A percentile compares a stretch with the other conserved stretches of the same genome.
Evolutionary conservation across 305 asterid species (phyloP).

Genomic region (Rubia balearica): DNA sequence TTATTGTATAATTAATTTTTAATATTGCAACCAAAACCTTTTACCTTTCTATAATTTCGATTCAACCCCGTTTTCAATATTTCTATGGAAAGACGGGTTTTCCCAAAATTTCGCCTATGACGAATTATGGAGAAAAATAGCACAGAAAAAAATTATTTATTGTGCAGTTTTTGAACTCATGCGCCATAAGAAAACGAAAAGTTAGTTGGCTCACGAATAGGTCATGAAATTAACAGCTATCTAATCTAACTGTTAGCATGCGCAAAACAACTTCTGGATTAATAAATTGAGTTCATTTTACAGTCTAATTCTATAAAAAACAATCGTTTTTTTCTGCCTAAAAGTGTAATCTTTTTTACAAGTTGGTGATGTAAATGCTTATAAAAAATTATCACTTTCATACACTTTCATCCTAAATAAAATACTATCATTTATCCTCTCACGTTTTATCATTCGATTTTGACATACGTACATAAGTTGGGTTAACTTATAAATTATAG

Average conservation of each 20-base stretch:
- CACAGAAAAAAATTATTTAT: no score
- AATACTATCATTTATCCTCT: not conserved
- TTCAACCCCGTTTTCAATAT: no score
- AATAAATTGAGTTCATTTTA: not conserved
- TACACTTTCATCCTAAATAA: not conserved
- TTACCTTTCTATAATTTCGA: no score
- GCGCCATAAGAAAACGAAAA: not conserved
- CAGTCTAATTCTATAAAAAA: not conserved
- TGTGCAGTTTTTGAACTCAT: not conserved
- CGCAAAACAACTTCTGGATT: not conserved
- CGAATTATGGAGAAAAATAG: no score
- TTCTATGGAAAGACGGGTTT: no score
- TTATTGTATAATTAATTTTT: no score
- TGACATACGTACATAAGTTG: not conserved
- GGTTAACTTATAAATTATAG: not conserved
- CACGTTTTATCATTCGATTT: not conserved
- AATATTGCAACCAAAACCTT: no score
- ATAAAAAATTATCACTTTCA: not conserved
- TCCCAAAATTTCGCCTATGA: no score
- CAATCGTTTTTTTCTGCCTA: not conserved
- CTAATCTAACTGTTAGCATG: conserved; percentile 4
- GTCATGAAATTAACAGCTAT: not conserved
- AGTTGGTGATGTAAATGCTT: not conserved
- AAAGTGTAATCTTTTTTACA: conserved; percentile 5
- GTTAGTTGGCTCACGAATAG: not conserved